Conservation (phyloP, 805 yeast species). For the Kazachstania psychrophila region DNA sequence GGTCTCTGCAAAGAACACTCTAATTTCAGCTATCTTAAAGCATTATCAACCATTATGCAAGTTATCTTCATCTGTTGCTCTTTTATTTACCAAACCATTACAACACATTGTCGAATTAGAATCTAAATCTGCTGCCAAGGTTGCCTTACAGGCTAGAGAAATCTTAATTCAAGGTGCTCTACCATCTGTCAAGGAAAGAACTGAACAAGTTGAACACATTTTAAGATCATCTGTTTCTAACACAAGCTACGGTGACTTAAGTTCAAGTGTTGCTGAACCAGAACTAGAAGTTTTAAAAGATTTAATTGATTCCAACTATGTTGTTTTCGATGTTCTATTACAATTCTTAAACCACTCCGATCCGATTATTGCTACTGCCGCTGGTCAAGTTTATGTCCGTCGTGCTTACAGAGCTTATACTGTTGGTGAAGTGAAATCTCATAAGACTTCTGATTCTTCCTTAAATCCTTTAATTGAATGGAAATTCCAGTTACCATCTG, state of each 20-base stretch:
- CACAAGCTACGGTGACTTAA: conserved; percentile 79
- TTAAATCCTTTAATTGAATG: conserved; percentile 70
- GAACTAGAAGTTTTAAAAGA: conserved; percentile 72
- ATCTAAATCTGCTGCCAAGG: conserved; percentile 84
- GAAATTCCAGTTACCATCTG: conserved; percentile 80
- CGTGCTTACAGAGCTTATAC: conserved; percentile 96
- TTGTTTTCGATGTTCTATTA: conserved; percentile 90
- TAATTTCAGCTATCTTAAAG: conserved; percentile 75
- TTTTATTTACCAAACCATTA: conserved; percentile 60
- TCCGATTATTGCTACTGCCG: conserved; percentile 87
- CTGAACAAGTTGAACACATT: conserved; percentile 95
- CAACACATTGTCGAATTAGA: conserved; percentile 80
- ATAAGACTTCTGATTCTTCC: conserved; percentile 23
- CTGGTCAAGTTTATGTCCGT: conserved; percentile 92
- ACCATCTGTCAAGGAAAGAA: conserved; percentile 92
- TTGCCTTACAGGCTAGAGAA: conserved; percentile 91
- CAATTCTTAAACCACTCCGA: conserved; percentile 81
- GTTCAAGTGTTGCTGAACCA: conserved; percentile 69
- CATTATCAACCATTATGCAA: conserved; percentile 75
- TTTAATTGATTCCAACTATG: conserved; percentile 91
- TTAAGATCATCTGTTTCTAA: conserved; percentile 85
- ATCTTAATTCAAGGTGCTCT: conserved; percentile 91
- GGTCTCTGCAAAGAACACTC: conserved; percentile 85
- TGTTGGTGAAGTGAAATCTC: conserved; percentile 65
- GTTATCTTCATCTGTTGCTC: conserved; percentile 58